Evolutionary conservation across 129 eudicot genomes (phyloP), one percentile per base, ranked within the genome.

Genomic region (Calendula officinalis): DNA sequence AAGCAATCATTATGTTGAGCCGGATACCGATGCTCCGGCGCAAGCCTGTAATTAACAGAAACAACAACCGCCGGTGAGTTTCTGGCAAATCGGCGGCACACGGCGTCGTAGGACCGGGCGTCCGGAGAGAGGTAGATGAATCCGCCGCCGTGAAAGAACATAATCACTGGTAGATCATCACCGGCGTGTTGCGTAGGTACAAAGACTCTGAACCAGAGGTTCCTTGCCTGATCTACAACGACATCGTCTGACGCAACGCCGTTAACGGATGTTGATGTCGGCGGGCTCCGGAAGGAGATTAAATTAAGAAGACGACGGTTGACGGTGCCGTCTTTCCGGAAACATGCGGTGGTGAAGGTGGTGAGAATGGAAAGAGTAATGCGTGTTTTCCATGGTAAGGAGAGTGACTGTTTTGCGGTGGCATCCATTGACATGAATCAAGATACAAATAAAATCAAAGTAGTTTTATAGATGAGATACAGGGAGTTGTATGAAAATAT

Each of bases 1-100:
- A 54, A 54, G 60, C 60, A 54, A 54, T 54, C 60, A 10, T 54
- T 9, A 30, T 54, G 60, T 27, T 54, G 60, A 0, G 60, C 60
- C 27, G 60, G 60, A 32, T 54, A 54, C 38, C 40, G 60, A 54
- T 27, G 60, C 39, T 54, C 60, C 5, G 60, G 60, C 9, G 60
- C 38, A 27, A 54, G 39, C 27, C 60, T 37, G 60, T 54, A 54
- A 14, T 30, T 38, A 27, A 32, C 38, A 7, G 60, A 54, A 54
- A 54, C 40, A 54, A 54, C 6, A 7, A 27, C 5, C 6, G 60
- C 60, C 27, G 60, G 37, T 38, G 11, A 16, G 10, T 30, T 12
- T 54, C 60, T 30, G 5, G 60, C 60, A 6, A 54, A 27, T 8
- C 15, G 14, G 35, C 60, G 38, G 37, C 60, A 54, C 14, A 54